Conservation (phyloP, 805 yeast genomes). For the Cyberlindnera xishuangbannaensis region DNA sequence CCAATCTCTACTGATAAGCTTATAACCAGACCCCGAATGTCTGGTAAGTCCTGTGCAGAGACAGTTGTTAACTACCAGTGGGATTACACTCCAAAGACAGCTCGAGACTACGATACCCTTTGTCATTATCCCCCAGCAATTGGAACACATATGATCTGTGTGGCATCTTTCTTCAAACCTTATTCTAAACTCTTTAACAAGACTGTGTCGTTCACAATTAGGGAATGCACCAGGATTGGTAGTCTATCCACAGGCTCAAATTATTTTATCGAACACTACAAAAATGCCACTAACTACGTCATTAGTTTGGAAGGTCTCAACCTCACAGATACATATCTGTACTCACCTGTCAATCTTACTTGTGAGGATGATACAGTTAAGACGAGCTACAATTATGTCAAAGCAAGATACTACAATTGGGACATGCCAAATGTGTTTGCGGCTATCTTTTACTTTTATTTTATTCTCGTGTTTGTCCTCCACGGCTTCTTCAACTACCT, state of each 20-base stretch:
- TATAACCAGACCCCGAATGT: no score
- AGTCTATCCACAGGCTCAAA: constrained; percentile 1
- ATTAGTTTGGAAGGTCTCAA: constrained; percentile 6
- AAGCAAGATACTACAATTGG: constrained; percentile 13
- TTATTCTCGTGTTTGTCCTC: constrained; percentile 33
- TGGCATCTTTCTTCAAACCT: constrained; percentile 7
- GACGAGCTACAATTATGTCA: constrained; percentile 2
- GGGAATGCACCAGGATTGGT: constrained; percentile 2
- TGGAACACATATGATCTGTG: constrained; percentile 9
- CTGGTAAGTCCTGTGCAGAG: no score
- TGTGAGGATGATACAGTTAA: background rate
- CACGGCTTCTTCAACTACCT: constrained; percentile 29
- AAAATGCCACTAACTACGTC: constrained; percentile 26
- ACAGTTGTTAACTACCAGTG: no score
- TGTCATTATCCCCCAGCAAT: constrained; percentile 15
- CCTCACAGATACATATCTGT: constrained; percentile 3
- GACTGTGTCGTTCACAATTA: constrained; percentile 1
- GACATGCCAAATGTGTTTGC: constrained; percentile 20
- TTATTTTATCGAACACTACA: constrained; percentile 24
- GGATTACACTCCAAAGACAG: no score
- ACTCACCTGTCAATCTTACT: constrained; percentile 14
- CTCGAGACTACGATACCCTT: constrained; percentile 3
- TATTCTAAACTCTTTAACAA: constrained; percentile 12
- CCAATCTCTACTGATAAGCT: no score
- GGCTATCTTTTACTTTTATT: constrained; percentile 32